Conservation (phyloP, 805 yeast genomes). For the Metschnikowia santaceciliae region DNA sequence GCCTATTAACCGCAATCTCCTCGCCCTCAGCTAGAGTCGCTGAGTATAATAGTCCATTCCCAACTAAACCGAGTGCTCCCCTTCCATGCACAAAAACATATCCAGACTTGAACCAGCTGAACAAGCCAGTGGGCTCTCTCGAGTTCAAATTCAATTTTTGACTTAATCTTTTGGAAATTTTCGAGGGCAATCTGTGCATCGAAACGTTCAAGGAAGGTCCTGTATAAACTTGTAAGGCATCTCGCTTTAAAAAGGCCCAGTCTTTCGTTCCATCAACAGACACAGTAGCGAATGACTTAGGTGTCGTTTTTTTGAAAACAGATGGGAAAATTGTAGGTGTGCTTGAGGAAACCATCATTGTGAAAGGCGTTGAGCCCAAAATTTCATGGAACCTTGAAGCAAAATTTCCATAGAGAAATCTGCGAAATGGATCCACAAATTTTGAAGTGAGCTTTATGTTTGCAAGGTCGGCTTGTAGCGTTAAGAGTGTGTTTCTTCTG, state of each 20-base stretch:
- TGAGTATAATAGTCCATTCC: slow-evolving; percentile 51
- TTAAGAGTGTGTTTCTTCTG: slow-evolving; percentile 46
- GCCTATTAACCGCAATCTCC: slow-evolving; percentile 43
- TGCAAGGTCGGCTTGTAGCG: slow-evolving; percentile 37
- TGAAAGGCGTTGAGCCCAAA: slow-evolving; percentile 45
- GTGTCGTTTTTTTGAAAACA: slow-evolving; percentile 16
- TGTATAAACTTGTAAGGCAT: slow-evolving; percentile 47
- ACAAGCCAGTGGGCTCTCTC: slow-evolving; percentile 39
- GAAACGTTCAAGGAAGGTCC: slow-evolving; percentile 49
- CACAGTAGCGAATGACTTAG: slow-evolving; percentile 42
- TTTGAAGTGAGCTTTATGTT: slow-evolving; percentile 20
- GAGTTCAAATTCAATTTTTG: slow-evolving; percentile 19
- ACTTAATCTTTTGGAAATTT: slow-evolving; percentile 32
- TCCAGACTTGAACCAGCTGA: slow-evolving; percentile 33
- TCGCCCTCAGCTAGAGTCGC: slow-evolving; percentile 44
- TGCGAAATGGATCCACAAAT: slow-evolving; percentile 34
- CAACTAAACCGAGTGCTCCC: slow-evolving; percentile 53
- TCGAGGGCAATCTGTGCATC: slow-evolving; percentile 36
- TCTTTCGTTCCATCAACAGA: slow-evolving; percentile 56
- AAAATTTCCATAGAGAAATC: slow-evolving; percentile 43
- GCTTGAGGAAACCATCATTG: slow-evolving; percentile 40
- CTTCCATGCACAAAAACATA: slow-evolving; percentile 52
- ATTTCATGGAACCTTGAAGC: slow-evolving; percentile 45
- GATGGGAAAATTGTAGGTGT: slow-evolving; percentile 17
- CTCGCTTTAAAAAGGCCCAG: slow-evolving; percentile 54